A percentile compares a stretch with the other conserved stretches of the same genome.
Evolutionary conservation across 208 protist species (phyloP).

Genomic region (Porcisia hertigi): DNA sequence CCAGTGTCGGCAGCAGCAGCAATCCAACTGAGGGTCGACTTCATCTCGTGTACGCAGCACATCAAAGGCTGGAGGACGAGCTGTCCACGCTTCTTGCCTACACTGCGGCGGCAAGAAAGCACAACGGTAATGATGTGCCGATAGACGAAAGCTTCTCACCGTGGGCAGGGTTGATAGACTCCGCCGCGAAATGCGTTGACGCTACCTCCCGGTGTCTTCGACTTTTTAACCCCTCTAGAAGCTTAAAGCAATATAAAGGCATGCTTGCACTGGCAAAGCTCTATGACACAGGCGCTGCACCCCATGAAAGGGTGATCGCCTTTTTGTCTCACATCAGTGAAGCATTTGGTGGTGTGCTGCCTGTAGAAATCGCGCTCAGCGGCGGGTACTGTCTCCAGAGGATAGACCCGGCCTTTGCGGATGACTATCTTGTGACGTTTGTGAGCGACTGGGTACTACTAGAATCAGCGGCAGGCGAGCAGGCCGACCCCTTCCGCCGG

Average conservation of each 20-base stretch:
- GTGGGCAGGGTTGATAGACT: slow-evolving; percentile 34
- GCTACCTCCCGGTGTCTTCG: slow-evolving; percentile 52
- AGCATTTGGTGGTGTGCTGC: slow-evolving; percentile 35
- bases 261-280: slow-evolving; percentile 48
- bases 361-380: slow-evolving; percentile 34
- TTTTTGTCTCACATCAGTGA: slow-evolving; percentile 40
- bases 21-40: slow-evolving; percentile 13
- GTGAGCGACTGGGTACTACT: neutral
- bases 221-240: slow-evolving; percentile 53
- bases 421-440: slow-evolving; percentile 11
- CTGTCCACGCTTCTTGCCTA: slow-evolving; percentile 26
- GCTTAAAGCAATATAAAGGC: slow-evolving; percentile 37
- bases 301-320: slow-evolving; percentile 31
- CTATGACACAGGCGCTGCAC: slow-evolving; percentile 34
- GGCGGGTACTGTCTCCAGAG: slow-evolving; percentile 31
- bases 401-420: slow-evolving; percentile 24
- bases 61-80: slow-evolving; percentile 39
- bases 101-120: slow-evolving; percentile 12
- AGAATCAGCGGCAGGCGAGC: neutral
- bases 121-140: neutral
- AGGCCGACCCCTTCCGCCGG: neutral
- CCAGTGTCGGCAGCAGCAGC: slow-evolving; percentile 5
- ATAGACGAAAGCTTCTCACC: slow-evolving; percentile 34
- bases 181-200: slow-evolving; percentile 28
- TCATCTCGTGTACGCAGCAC: slow-evolving; percentile 30